These are phyloP conservation scores for Anthostomella pinea DNA, from an alignment of 2,329 filamentous ascomycete genomes.

Conservation along the genomic window DNA sequence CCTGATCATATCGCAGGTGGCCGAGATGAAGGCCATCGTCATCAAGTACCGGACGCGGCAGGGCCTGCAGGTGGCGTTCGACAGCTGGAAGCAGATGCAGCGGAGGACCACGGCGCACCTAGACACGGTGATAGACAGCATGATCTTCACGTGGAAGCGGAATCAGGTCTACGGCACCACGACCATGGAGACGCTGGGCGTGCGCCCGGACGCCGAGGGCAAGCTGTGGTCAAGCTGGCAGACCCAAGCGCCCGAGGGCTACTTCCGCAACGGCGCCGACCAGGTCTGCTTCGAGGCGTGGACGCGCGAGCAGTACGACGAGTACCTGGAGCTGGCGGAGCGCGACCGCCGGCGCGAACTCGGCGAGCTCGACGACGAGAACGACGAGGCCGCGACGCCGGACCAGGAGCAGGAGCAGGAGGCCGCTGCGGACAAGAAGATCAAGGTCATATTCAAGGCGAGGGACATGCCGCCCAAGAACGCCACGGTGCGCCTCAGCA, in stretches of 20 bases:
- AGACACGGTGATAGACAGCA: constrained; percentile 39
- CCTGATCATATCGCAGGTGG: constrained; percentile 66
- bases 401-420: constrained; percentile 19
- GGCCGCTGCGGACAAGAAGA: constrained; percentile 32
- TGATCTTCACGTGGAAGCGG: constrained; percentile 79
- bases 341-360: constrained; percentile 45
- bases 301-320: constrained; percentile 60
- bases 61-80: constrained; percentile 62
- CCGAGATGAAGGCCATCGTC: constrained; percentile 57
- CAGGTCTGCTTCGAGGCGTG: constrained; percentile 75
- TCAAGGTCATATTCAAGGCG: constrained; percentile 54
- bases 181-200: constrained; percentile 66
- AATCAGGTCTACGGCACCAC: constrained; percentile 72
- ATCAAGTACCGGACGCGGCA: constrained; percentile 67
- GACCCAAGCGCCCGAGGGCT: constrained; percentile 36
- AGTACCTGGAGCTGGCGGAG: constrained; percentile 46
- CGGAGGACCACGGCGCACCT: constrained; percentile 38
- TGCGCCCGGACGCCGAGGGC: constrained; percentile 47
- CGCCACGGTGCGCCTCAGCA: constrained; percentile 51
- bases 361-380: constrained; percentile 27
- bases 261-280: constrained; percentile 47
- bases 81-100: constrained; percentile 68
- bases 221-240: constrained; percentile 37
- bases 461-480: constrained; percentile 49
- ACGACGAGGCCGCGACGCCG: constrained; percentile 6